Conservation (phyloP, 1,284 basidiomycete species). For the Thecaphora thlaspeos region DNA sequence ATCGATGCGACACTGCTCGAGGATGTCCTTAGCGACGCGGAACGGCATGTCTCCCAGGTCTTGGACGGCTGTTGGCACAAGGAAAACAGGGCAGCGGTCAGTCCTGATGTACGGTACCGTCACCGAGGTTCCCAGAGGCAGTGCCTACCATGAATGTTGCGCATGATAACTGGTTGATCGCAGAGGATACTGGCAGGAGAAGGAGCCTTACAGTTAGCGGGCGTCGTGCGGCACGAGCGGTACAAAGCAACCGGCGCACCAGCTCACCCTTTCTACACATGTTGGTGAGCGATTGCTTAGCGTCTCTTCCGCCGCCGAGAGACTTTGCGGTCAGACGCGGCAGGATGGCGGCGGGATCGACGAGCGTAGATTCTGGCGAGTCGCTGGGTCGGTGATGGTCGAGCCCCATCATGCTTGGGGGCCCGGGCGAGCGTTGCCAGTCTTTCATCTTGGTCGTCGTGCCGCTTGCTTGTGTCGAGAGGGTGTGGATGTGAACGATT, state of each 20-base stretch:
- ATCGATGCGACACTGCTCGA: slow-evolving; percentile 47
- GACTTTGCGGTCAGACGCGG: neutral
- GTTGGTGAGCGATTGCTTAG: neutral
- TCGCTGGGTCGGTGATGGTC: neutral
- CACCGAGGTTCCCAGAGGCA: no score
- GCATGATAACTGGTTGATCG: slow-evolving; percentile 39
- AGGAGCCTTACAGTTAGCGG: no score
- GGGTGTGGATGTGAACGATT: slow-evolving; percentile 1
- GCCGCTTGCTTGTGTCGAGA: no score
- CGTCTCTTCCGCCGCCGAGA: neutral
- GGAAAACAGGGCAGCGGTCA: no score
- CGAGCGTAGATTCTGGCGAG: neutral
- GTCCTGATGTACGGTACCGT: no score
- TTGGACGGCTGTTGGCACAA: slow-evolving; percentile 39
- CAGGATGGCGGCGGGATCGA: neutral
- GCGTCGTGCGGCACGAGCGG: no score
- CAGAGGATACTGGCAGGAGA: no score
- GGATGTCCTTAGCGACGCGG: slow-evolving; percentile 40
- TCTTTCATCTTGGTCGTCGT: slow-evolving; percentile 45
- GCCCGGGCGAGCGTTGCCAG: slow-evolving; percentile 44
- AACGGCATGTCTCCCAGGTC: slow-evolving; percentile 53
- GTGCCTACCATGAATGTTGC: slow-evolving; percentile 36
- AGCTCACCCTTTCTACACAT: neutral
- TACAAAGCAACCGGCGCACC: no score
- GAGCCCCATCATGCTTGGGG: slow-evolving; percentile 38